Conservation (phyloP, 179 eudicot genomes). For the Silene vulgaris region DNA sequence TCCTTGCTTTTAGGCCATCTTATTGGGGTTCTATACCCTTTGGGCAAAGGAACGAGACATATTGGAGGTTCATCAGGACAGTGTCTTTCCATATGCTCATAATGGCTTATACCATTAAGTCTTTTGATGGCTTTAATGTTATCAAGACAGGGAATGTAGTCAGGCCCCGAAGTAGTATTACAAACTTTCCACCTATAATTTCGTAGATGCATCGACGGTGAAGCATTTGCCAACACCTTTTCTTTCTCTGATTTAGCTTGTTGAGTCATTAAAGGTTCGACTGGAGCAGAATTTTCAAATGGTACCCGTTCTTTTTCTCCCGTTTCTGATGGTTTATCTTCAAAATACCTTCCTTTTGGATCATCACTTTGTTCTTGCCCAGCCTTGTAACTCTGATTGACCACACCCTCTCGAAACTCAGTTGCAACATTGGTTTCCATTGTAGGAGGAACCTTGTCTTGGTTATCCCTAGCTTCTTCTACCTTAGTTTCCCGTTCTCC, state of each 20-base stretch:
- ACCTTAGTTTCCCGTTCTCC: slow-evolving; percentile 10
- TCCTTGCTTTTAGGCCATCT: slow-evolving; percentile 51
- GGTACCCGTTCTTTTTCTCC: slow-evolving; percentile 7
- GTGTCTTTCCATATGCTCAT: slow-evolving; percentile 46
- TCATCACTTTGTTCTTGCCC: slow-evolving; percentile 19
- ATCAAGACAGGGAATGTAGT: slow-evolving; percentile 48
- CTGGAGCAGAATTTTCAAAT: slow-evolving; percentile 19
- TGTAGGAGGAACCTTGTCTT: background rate
- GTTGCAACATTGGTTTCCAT: background rate
- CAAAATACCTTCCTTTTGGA: background rate
- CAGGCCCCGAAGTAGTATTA: slow-evolving; percentile 39
- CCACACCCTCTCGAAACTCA: slow-evolving; percentile 4
- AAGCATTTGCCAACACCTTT: slow-evolving; percentile 12
- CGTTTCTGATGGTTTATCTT: slow-evolving; percentile 20
- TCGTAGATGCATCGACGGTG: slow-evolving; percentile 13
- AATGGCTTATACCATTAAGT: slow-evolving; percentile 32
- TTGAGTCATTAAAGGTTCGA: slow-evolving; percentile 24
- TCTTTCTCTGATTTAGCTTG: slow-evolving; percentile 26
- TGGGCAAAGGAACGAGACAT: slow-evolving; percentile 40
- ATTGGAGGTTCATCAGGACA: slow-evolving; percentile 41
- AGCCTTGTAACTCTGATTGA: background rate
- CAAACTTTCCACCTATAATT: slow-evolving; percentile 34
- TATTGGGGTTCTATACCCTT: slow-evolving; percentile 40
- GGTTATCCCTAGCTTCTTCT: slow-evolving; percentile 2
- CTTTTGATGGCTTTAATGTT: slow-evolving; percentile 30